phyloP scores from a whole-genome alignment of 2,329 filamentous ascomycete genomes.

The Colletotrichum nymphaeae region DNA sequence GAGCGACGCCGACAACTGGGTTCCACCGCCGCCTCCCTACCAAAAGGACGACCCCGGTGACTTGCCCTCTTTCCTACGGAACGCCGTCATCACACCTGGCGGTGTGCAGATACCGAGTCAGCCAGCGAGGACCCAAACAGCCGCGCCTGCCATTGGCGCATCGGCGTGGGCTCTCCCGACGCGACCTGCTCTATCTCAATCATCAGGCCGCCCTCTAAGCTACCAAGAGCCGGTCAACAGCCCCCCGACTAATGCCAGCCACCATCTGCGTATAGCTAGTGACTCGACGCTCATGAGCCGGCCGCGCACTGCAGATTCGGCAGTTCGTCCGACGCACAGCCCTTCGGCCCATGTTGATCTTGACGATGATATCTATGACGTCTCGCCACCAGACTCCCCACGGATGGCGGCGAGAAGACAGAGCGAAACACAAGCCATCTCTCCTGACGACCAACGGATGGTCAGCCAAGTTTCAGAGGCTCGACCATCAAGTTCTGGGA shows the following conservation, averaged over 20 bases:
- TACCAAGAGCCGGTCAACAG: conserved; percentile 18
- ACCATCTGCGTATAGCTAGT: conserved; percentile 32
- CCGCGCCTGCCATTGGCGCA: conserved; percentile 30
- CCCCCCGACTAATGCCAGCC: conserved; percentile 8
- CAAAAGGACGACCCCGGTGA: conserved; percentile 72
- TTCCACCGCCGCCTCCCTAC: conserved; percentile 86
- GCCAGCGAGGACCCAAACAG: conserved; percentile 39
- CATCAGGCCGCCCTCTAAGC: conserved; percentile 34
- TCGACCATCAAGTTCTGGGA: not conserved
- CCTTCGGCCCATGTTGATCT: conserved; percentile 37
- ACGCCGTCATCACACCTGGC: conserved; percentile 54
- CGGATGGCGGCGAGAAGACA: conserved; percentile 35
- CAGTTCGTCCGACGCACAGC: conserved; percentile 21
- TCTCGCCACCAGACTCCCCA: conserved; percentile 59
- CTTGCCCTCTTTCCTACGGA: conserved; percentile 66
- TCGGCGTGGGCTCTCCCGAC: conserved; percentile 32
- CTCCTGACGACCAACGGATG: conserved; percentile 6
- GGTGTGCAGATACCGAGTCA: conserved; percentile 39
- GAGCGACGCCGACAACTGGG: conserved; percentile 90
- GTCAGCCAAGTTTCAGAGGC: conserved; percentile 8
- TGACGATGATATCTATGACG: conserved; percentile 59
- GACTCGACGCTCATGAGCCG: conserved; percentile 28
- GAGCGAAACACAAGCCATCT: not conserved
- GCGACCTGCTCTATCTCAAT: conserved; percentile 1
- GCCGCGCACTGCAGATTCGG: conserved; percentile 27